Evolutionary conservation across 768 basidiomycete species (phyloP).

Genomic region (Boletales sp.): DNA sequence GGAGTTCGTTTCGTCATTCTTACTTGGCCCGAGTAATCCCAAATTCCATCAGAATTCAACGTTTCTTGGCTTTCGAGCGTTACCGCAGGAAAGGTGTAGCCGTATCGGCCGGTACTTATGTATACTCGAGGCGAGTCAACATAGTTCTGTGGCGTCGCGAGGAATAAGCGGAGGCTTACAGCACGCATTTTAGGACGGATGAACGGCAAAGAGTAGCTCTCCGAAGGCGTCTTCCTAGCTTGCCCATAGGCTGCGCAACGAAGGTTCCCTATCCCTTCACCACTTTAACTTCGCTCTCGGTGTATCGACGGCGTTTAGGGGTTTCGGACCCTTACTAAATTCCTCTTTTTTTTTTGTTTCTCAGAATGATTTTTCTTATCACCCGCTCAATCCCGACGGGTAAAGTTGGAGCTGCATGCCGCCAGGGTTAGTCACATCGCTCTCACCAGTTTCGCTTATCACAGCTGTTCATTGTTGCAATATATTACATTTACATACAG

Average conservation of each 20-base stretch:
- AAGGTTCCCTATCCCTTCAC: background rate
- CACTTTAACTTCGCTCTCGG: background rate
- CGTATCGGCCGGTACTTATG: constrained; percentile 2
- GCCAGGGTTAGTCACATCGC: background rate
- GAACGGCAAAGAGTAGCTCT: background rate
- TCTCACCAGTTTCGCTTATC: constrained; percentile 1
- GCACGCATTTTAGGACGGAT: background rate
- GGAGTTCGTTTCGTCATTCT: background rate
- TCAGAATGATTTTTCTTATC: background rate
- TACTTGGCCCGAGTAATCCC: background rate
- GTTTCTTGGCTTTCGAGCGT: background rate
- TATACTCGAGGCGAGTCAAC: constrained; percentile 6
- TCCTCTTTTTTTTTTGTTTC: background rate
- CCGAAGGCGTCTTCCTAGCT: background rate
- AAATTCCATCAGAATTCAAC: background rate
- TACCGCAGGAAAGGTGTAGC: background rate
- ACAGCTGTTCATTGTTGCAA: background rate
- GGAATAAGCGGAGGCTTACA: background rate
- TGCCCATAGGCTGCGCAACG: background rate
- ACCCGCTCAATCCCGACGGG: background rate
- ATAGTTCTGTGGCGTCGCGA: constrained; percentile 23
- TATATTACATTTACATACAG: background rate
- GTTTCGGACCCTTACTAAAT: background rate
- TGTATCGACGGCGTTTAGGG: background rate
- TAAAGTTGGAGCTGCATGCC: background rate